Percentiles rank a stretch among this genome's conserved stretches.
Conservation (phyloP, 176 grass and related monocot genomes). For the Oryza glumipatula region DNA sequence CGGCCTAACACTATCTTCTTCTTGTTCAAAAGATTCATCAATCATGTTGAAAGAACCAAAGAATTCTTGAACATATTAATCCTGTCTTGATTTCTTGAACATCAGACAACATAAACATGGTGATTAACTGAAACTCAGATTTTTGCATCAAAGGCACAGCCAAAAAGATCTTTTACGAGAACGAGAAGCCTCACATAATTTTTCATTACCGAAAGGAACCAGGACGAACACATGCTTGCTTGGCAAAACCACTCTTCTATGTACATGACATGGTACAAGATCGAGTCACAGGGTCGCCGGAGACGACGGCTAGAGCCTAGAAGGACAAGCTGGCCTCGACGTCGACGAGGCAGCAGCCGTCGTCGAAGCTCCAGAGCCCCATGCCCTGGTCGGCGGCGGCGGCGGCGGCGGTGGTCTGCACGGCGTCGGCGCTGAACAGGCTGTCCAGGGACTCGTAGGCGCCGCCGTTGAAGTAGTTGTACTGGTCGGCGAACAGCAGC, state of each 20-base stretch:
- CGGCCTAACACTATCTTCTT: not conserved
- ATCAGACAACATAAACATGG: not conserved
- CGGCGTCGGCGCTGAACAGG: slow-evolving; percentile 56
- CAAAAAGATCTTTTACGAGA: not conserved
- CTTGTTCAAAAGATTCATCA: not conserved
- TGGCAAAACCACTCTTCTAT: not conserved
- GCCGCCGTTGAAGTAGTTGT: slow-evolving; percentile 51
- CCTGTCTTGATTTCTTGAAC: not conserved
- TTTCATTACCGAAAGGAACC: not conserved
- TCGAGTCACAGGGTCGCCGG: not conserved
- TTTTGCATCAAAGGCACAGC: slow-evolving; percentile 1
- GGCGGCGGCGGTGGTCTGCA: slow-evolving; percentile 32
- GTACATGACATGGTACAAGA: slow-evolving; percentile 28
- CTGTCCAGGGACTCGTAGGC: slow-evolving; percentile 55
- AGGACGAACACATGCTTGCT: not conserved
- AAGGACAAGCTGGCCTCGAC: slow-evolving; percentile 56
- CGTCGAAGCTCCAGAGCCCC: slow-evolving; percentile 89
- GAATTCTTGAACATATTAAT: not conserved
- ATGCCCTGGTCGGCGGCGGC: slow-evolving; percentile 12
- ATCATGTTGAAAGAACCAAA: not conserved
- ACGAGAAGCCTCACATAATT: not conserved
- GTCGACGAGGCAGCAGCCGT: slow-evolving; percentile 60
- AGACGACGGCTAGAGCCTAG: slow-evolving; percentile 24
- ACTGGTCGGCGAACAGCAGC: slow-evolving; percentile 41
- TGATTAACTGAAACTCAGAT: not conserved